Conservation (phyloP, 2,329 filamentous ascomycete genomes). For the Cladobotryum protrusum region DNA sequence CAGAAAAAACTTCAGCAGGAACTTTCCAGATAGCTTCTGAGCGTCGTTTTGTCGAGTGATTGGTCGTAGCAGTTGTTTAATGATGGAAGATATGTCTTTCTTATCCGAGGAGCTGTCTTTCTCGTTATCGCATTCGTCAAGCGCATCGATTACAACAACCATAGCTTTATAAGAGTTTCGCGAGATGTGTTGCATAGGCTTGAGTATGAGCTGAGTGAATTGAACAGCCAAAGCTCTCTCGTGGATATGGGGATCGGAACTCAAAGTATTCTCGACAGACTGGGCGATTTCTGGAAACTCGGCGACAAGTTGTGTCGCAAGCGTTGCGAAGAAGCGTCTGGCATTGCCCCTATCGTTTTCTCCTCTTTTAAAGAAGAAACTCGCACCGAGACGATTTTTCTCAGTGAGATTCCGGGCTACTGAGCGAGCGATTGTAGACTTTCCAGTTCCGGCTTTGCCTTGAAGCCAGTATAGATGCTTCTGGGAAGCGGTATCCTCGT, state of each 20-base stretch:
- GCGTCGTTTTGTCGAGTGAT: not conserved
- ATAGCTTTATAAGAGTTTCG: not conserved
- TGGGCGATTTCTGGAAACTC: slow-evolving; percentile 19
- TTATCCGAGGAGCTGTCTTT: no score
- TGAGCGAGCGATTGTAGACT: slow-evolving; percentile 16
- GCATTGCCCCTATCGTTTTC: slow-evolving; percentile 28
- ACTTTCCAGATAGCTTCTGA: no score
- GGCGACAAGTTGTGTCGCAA: slow-evolving; percentile 29
- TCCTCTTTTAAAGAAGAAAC: slow-evolving; percentile 39
- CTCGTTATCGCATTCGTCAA: slow-evolving; percentile 22
- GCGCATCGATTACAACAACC: slow-evolving; percentile 29
- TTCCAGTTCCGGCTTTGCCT: slow-evolving; percentile 17
- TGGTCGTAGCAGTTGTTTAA: slow-evolving; percentile 13
- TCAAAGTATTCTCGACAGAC: not conserved
- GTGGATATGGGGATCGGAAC: not conserved
- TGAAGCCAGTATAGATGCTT: slow-evolving; percentile 10
- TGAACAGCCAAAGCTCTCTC: slow-evolving; percentile 6
- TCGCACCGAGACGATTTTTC: slow-evolving; percentile 19
- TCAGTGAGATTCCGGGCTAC: not conserved
- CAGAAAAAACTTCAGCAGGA: slow-evolving; percentile 28
- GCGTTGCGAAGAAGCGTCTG: slow-evolving; percentile 31
- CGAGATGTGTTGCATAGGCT: not conserved
- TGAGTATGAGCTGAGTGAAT: slow-evolving; percentile 9
- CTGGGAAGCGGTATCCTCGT: not conserved
- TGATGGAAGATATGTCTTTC: slow-evolving; percentile 23